These are phyloP conservation scores for Metarhizium guizhouense DNA, from an alignment of 2,329 filamentous ascomycete genomes.

Conservation along the genomic window DNA sequence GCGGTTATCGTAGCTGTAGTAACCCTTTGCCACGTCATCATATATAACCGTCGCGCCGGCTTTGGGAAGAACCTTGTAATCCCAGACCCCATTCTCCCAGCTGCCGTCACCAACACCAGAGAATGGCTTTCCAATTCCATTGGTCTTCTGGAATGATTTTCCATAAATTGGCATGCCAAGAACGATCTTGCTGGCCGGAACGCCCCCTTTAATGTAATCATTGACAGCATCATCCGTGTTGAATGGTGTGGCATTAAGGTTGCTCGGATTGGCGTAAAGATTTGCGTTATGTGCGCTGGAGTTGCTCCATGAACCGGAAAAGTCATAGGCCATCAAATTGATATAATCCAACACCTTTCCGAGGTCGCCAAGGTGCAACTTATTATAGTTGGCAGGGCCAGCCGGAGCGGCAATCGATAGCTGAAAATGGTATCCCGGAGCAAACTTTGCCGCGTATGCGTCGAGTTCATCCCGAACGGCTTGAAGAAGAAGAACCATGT, in stretches of 20 bases:
- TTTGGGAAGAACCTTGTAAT: conserved; percentile 69
- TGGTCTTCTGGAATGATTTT: conserved; percentile 29
- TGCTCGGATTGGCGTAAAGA: conserved; percentile 45
- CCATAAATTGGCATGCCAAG: conserved; percentile 63
- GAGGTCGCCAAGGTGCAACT: conserved; percentile 38
- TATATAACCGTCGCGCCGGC: conserved; percentile 47
- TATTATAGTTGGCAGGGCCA: conserved; percentile 38
- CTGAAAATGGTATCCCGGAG: conserved; percentile 40
- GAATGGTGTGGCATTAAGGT: conserved; percentile 57
- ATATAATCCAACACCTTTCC: conserved; percentile 43
- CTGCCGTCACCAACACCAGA: conserved; percentile 56
- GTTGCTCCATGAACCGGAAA: conserved; percentile 60
- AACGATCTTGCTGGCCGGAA: conserved; percentile 58
- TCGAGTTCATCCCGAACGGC: conserved; percentile 39
- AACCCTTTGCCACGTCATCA: conserved; percentile 51
- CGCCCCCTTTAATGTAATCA: conserved; percentile 54
- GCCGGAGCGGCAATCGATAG: conserved; percentile 45
- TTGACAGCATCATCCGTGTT: conserved; percentile 56
- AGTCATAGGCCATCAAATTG: conserved; percentile 74
- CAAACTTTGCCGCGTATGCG: conserved; percentile 33
- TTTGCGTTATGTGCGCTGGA: conserved; percentile 63
- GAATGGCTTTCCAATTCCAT: conserved; percentile 57
- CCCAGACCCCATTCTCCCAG: conserved; percentile 70
- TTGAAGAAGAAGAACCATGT: conserved; percentile 36
- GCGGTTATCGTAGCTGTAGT: conserved; percentile 59